Evolutionary conservation across 495 filamentous ascomycete genomes (phyloP).

Genomic region (Lichina pygmaea): DNA sequence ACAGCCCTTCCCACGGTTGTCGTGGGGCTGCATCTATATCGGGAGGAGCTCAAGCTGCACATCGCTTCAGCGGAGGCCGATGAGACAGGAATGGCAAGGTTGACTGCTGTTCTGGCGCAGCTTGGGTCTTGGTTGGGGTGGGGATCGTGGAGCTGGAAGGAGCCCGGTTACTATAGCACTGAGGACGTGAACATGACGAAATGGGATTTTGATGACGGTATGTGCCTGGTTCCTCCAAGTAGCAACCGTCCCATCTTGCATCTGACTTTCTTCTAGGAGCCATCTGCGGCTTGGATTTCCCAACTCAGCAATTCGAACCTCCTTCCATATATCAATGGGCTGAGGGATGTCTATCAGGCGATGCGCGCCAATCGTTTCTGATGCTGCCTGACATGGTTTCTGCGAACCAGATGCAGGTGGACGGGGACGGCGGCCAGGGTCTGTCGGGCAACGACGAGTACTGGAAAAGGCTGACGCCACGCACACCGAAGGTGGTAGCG

Average conservation of each 20-base stretch:
- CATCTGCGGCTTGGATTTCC: conserved; percentile 1
- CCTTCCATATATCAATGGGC: conserved; percentile 3
- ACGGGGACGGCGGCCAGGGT: no score
- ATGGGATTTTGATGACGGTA: conserved; percentile 33
- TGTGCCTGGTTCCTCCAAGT: not conserved
- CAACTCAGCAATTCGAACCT: conserved; percentile 22
- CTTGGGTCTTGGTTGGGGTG: conserved; percentile 68
- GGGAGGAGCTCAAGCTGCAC: conserved; percentile 73
- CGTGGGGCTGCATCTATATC: conserved; percentile 53
- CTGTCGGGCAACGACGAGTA: not conserved
- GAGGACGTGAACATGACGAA: conserved; percentile 33
- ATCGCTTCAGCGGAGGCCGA: conserved; percentile 25
- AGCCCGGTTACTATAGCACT: conserved; percentile 35
- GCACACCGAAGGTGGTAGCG: not conserved
- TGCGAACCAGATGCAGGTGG: not conserved
- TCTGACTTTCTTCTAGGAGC: conserved; percentile 3
- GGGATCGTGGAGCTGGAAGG: conserved; percentile 32
- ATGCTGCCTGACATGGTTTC: conserved; percentile 30
- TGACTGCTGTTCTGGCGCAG: conserved; percentile 52
- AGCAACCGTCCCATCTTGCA: not conserved
- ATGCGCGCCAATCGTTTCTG: conserved; percentile 19
- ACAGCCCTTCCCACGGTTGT: conserved; percentile 39
- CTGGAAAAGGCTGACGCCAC: not conserved
- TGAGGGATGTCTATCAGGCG: conserved; percentile 4
- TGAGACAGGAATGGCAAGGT: conserved; percentile 13